Base-by-base conservation (phyloP, 2,329 filamentous ascomycete genomes). In the Bipolaris gigantea region DNA sequence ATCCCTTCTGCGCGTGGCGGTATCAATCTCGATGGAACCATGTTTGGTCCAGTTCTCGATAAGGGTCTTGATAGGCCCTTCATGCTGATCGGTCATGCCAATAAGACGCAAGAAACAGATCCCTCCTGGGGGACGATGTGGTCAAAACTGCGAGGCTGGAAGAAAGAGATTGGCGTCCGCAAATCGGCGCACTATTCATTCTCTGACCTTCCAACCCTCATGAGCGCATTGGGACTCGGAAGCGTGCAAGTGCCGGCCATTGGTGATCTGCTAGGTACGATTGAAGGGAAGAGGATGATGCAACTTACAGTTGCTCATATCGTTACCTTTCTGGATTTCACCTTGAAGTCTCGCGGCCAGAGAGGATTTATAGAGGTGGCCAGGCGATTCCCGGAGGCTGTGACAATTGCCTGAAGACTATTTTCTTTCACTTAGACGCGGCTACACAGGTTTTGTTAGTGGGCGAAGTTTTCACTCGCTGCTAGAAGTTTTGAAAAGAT, bases 21-120 rank as follows among this genome's bases (percentile, higher is more conserved):
- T 4, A 30, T 72, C 23, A 74, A 76, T 42, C 53, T 76, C n/a
- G 73, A 76, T 45, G 73, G 74, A 4, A 60, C 48, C 16, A 56
- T 74, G 48, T 73, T 66, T 32, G 65, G 62, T 2, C 16, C 56
- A 4, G 55, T 68, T 0, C n/a, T 66, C 1, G 47, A 52, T 4
- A 36, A 44, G 11, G 62, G 59, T 3, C 30, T 65, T 13, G 46
- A 61, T 11, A 47, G 46, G 3, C 67, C 62, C 4, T 66, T 70
- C 48, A 59, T 67, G 57, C 49, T 69, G 1, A 52, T 67, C 15
- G 67, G 66, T 8, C 65, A 69, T 34, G 65, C 66, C 5, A 69
- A 68, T 39, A 66, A 70, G 41, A 69, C 65, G 16, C 64, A 64
- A 53, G 60, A 55, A 8, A 69, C 64, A 0, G 67, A 71, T 46